Base-by-base conservation (phyloP, 179 eudicot genomes). In the Beta macrorhiza region DNA sequence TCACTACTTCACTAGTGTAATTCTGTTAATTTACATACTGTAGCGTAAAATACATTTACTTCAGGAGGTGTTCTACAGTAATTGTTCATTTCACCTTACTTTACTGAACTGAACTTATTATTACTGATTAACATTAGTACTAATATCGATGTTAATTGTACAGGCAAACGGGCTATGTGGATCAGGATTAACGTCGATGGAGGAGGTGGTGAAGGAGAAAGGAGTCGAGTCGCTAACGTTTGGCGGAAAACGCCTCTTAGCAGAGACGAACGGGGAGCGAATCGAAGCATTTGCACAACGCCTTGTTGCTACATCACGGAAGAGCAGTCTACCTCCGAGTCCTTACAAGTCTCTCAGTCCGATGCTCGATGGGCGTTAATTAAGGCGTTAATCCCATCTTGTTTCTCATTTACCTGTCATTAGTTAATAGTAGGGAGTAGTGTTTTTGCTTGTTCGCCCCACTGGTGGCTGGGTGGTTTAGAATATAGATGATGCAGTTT, bases 331-430 rank as follows among this genome's bases (percentile, higher is more conserved):
- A 44, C 94, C 97, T 12, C 92, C 94, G 19, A 96, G 98, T 78
- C 99, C 98, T 58, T 89, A 89, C 91, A 93, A 93, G 80, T 89
- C 92, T 83, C 92, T 95, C 58, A 92, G 88, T 71, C 92, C 93
- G 32, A 88, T 92, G 56, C 90, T 84, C 69, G 91, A 90, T 85
- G 94, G 95, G 75, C 98, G 94, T 89, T 95, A 89, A 79, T 45
- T 52, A 75, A 56, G 51, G 67, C 51, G 52, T 56, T 32, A 74
- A 75, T 75, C 32, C 22, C 52, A 75, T 75, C 37, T 75, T 75
- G 52, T 57, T 17, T 37, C 1, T 58, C 16, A 58, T 37, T 17
- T 55, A 25, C 5, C 13, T 55, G 77, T 75, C 65, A 16, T 62
- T 71, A 57, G 75, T 70, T 5, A 49, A 9, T 76, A 76, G 76